phyloP scores from a whole-genome alignment of 2,329 filamentous ascomycete species.

The Sporothrix humicola region DNA sequence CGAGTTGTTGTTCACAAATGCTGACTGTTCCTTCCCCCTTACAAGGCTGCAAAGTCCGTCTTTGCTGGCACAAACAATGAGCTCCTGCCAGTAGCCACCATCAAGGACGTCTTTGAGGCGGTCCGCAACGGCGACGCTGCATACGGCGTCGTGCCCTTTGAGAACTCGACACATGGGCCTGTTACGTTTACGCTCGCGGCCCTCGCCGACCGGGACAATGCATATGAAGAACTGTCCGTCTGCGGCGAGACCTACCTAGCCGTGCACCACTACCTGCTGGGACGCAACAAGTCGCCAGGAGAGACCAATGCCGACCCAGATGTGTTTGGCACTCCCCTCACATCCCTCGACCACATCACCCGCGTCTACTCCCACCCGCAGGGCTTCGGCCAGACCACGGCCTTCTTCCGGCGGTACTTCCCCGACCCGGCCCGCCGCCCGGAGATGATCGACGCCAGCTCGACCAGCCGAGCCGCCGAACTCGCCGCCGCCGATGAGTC shows the following conservation, averaged over 20 bases:
- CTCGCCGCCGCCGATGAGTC: constrained; percentile 66
- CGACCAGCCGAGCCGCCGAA: constrained; percentile 84
- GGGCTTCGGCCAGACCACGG: constrained; percentile 80
- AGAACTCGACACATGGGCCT: constrained; percentile 93
- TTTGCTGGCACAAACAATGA: constrained; percentile 57
- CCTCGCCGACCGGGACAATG: constrained; percentile 73
- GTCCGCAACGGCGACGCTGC: constrained; percentile 70
- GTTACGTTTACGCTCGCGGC: constrained; percentile 90
- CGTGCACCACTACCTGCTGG: constrained; percentile 85
- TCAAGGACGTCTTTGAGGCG: constrained; percentile 75
- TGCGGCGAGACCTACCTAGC: constrained; percentile 84
- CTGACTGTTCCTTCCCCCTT: background rate
- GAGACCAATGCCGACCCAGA: background rate
- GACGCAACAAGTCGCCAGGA: constrained; percentile 34
- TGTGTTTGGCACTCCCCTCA: constrained; percentile 48
- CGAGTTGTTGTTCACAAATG: background rate
- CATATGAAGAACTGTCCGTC: constrained; percentile 73
- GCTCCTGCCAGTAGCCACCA: constrained; percentile 58
- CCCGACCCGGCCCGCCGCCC: constrained; percentile 55
- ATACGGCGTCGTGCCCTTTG: constrained; percentile 88
- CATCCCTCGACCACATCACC: constrained; percentile 65
- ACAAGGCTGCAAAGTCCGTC: constrained; percentile 45
- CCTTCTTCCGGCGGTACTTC: constrained; percentile 73
- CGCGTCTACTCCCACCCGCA: constrained; percentile 93
- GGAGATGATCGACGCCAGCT: constrained; percentile 83